Evolutionary conservation across 2,329 filamentous ascomycete genomes (phyloP), one percentile per base, ranked within the genome.

Genomic region (Xylariaceae sp.): DNA sequence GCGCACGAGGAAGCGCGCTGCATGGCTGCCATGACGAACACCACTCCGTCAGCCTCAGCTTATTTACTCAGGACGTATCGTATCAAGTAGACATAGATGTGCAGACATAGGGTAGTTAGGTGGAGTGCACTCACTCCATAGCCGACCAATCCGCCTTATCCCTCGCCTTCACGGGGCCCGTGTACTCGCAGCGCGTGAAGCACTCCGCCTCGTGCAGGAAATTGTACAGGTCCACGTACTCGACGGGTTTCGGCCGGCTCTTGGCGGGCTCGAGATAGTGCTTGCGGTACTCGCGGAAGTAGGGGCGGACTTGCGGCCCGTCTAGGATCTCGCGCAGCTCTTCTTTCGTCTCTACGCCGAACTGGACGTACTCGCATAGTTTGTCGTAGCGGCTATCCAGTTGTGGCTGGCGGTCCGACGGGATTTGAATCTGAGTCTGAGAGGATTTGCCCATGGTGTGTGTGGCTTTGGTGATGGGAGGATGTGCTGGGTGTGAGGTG

Each of bases 221-320:
- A 6, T 44, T 11, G 27, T 53, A 53, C 15, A 66, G 50, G 19
- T 58, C 56, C 11, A 48, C 39, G 43, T 53, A 31, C 63, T 56
- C 39, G 56, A 48, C 31, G 53, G 52, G 35, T 56, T 11, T 5
- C 10, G 33, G 15, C 9, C 33, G 4, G 14, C 51, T 54, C 5
- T 44, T 44, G 15, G 48, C n/a, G 7, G 18, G 38, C 52, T 60
- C 59, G 17, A 66, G 60, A 53, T 62, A 64, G 46, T 62, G 58
- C 11, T 48, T 56, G 12, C 55, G 55, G 42, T 62, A 66, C 48
- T 66, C 63, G 3, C 52, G 48, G 39, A 63, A 65, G 55, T 61
- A 66, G 6, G 63, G 63, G 32, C 50, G 47, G 15, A 66, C 49
- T 35, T 53, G 57, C 15, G 55, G 48, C 41, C 62, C 53, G 39